Base-by-base conservation (phyloP, 805 yeast genomes). In the Hemisphaericaspora nanyangensis region DNA sequence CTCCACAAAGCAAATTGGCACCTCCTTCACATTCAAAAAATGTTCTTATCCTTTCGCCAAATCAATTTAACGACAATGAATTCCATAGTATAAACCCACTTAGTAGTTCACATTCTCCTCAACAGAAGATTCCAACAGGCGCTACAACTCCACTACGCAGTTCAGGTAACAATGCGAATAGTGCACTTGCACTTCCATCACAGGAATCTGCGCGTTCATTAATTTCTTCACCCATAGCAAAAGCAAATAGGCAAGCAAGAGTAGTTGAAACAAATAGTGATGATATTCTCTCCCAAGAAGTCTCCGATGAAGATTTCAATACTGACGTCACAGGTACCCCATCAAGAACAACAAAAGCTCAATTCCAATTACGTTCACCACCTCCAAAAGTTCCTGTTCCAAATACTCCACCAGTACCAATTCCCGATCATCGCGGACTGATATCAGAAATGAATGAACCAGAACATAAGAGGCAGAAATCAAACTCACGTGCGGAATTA, bases 231-330 rank as follows among this genome's bases (percentile, higher is more conserved):
- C 74, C 74, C 6, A 52, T 63, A 52, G 74, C 72, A 1, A 62
- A 53, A 44, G 68, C 57, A 6, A 68, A 68, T 39, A 54, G 74
- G 37, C 74, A 68, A 45, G 74, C 74, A 2, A 55, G 73, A 20
- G 72, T 68, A 7, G 63, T 68, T 4, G 74, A 68, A 43, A 60
- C 68, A 2, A 56, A 53, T 36, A 16, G 20, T 11, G 55, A 51
- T 29, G 40, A 47, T 17, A 35, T 38, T 7, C 19, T 34, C 11
- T 10, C 33, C 7, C 31, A 28, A 11, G 15, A 13, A 30, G 18
- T 20, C 7, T 12, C 13, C 2, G 20, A 12, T 17, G 19, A 12
- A 16, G 12, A 17, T 29, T 27, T 11, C 13, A 30, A 16, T 18
- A 22, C 4, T 3, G 31, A 29, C 17, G 18, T 29, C 6, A 29